A percentile compares a stretch with the other conserved stretches of the same genome.
phyloP scores from a whole-genome alignment of 768 basidiomycete genomes.

The Kondoa subrosea region DNA sequence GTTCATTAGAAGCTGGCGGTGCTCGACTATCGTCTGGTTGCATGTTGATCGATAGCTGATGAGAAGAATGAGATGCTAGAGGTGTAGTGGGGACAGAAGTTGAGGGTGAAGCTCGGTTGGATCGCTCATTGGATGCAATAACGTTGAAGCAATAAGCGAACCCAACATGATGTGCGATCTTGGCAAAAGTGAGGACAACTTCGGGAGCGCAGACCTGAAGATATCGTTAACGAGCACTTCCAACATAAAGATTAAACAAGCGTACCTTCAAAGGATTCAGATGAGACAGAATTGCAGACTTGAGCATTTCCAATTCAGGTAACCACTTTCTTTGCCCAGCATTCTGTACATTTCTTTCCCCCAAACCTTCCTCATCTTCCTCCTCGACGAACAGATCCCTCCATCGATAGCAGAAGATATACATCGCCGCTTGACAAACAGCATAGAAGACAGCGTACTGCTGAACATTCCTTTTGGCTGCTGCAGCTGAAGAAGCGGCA shows the following conservation, averaged over 20 bases:
- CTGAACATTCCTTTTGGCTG: slow-evolving; percentile 12
- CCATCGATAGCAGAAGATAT: slow-evolving; percentile 98
- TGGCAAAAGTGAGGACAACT: slow-evolving; percentile 86
- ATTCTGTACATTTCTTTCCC: slow-evolving; percentile 27
- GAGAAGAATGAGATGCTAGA: not conserved
- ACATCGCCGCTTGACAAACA: slow-evolving; percentile 72
- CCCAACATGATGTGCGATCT: slow-evolving; percentile 68
- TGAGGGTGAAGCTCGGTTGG: slow-evolving; percentile 20
- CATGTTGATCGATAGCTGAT: slow-evolving; percentile 12
- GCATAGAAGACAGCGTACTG: slow-evolving; percentile 69
- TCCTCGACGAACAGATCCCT: slow-evolving; percentile 49
- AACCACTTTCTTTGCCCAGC: slow-evolving; percentile 63
- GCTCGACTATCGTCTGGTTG: slow-evolving; percentile 2
- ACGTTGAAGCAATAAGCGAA: slow-evolving; percentile 91
- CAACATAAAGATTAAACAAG: slow-evolving; percentile 9
- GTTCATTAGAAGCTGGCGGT: slow-evolving; percentile 18
- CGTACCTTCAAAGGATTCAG: slow-evolving; percentile 77
- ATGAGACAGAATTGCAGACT: slow-evolving; percentile 58
- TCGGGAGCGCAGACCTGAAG: slow-evolving; percentile 70
- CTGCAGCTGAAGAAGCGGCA: not conserved
- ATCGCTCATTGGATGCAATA: slow-evolving; percentile 68
- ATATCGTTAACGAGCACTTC: not conserved
- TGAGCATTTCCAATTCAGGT: slow-evolving; percentile 55
- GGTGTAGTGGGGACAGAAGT: slow-evolving; percentile 13
- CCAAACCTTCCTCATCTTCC: slow-evolving; percentile 40